Conservation (phyloP, 768 basidiomycete genomes). For the Boletus speciosus region DNA sequence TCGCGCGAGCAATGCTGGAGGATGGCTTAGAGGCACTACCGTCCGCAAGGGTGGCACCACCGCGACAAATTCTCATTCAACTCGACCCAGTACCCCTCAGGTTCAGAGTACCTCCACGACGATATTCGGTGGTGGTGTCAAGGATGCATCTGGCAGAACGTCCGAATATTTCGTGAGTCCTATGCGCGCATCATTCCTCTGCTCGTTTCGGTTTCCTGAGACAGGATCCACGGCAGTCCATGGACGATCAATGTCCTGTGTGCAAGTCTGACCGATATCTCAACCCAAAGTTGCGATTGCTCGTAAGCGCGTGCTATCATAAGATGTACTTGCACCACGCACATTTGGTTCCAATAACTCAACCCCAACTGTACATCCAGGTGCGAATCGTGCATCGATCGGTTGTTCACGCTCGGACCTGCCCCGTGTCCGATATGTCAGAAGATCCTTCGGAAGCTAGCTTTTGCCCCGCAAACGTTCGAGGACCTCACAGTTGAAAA, state of each 20-base stretch:
- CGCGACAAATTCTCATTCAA: conserved; percentile 39
- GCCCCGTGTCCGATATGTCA: conserved; percentile 94
- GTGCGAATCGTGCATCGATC: conserved; percentile 99
- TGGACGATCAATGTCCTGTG: conserved; percentile 94
- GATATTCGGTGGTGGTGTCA: conserved; percentile 79
- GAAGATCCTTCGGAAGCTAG: conserved; percentile 82
- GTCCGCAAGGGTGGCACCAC: conserved; percentile 60
- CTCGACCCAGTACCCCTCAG: conserved; percentile 65
- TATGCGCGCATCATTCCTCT: not conserved
- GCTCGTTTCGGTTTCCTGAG: conserved; percentile 8
- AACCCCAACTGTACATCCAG: conserved; percentile 39
- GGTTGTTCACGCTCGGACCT: conserved; percentile 91
- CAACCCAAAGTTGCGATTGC: conserved; percentile 88
- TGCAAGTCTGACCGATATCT: conserved; percentile 96
- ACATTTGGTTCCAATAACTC: conserved; percentile 3
- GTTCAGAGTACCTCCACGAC: conserved; percentile 71
- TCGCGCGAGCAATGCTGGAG: conserved; percentile 24
- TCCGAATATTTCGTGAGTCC: conserved; percentile 73
- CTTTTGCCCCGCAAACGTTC: conserved; percentile 94
- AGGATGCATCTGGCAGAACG: conserved; percentile 80
- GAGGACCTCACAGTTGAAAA: conserved; percentile 92
- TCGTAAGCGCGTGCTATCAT: conserved; percentile 97
- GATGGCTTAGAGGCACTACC: conserved; percentile 73
- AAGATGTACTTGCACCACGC: conserved; percentile 68
- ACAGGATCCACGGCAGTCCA: conserved; percentile 45